Percentiles rank a stretch among this genome's conserved stretches.
These are phyloP conservation scores for Silybum marianum DNA, from an alignment of 129 eudicot species.

Conservation along the genomic window DNA sequence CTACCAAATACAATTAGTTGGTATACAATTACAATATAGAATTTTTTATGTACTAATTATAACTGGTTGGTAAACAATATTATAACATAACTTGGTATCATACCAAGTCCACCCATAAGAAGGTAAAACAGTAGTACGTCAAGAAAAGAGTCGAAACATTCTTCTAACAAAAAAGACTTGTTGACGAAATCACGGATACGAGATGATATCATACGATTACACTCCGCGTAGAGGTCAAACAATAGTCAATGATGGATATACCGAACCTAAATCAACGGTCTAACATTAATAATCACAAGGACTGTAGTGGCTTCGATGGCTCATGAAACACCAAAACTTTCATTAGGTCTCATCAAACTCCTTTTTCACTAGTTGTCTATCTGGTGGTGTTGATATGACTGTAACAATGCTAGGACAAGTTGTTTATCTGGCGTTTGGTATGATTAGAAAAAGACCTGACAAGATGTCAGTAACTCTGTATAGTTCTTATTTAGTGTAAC, in stretches of 20 bases:
- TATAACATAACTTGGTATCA: no score
- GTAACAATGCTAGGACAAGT: no score
- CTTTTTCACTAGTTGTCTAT: no score
- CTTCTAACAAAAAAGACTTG: neutral
- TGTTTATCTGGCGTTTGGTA: no score
- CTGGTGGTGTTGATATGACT: no score
- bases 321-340: neutral
- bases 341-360: neutral
- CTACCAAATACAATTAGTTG: no score
- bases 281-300: neutral
- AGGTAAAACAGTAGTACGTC: constrained; percentile 2
- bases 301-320: neutral
- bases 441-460: no score
- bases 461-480: no score
- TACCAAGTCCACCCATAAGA: neutral
- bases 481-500: no score
- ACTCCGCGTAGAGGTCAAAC: neutral
- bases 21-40: no score
- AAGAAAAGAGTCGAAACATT: neutral
- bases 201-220: neutral
- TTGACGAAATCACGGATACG: neutral
- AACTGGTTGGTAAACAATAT: no score
- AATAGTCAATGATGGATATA: constrained; percentile 2
- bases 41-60: no score
- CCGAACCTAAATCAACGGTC: neutral